Base-by-base conservation (phyloP, 1,284 basidiomycete genomes). In the Puccinia triticina region DNA sequence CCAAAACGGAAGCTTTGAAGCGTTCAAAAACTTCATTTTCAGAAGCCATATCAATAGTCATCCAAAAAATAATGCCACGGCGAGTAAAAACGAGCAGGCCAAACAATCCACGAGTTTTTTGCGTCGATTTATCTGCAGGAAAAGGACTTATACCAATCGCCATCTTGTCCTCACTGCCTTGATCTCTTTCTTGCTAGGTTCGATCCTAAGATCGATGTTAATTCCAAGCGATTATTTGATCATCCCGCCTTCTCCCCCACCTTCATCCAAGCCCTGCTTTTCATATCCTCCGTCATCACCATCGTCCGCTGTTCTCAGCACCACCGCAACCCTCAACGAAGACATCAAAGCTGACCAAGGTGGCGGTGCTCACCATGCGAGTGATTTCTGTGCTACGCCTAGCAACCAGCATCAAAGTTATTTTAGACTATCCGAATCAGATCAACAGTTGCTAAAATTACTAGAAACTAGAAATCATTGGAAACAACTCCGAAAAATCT, bases 121-220 rank as follows among this genome's bases (percentile, higher is more conserved):
- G 21, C 32, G 32, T 34, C 50, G 23, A 53, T 59, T 64, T 75
- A 40, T 64, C 29, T 69, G 61, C 21, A 26, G 53, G 55, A 83
- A 50, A 46, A 83, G 83, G 53, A 79, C 55, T 21, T 85, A 87
- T 55, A 86, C 88, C 8, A 82, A 89, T 7, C 88, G 87, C 0
- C 87, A 87, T 3, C 87, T 96, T 78, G 86, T 98, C 83, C 88
- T 96, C 82, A 90, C 93, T 23, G 94, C 92, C 67, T 87, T 98
- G 84, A 93, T 96, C 83, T 93, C 93, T 53, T 96, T 98, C 87
- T 88, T 99, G 84, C 89, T 98, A 84, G 96, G 96, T 53, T 96
- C 94, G 16, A 89, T 99, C 73, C 88, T 96, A 83, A 91, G 96
- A 82, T 94, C 93, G 11, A 89, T 98, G 83, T 88, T 98, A 57